Base-by-base conservation (phyloP, 768 basidiomycete genomes). In the Austroboletus festivus region DNA sequence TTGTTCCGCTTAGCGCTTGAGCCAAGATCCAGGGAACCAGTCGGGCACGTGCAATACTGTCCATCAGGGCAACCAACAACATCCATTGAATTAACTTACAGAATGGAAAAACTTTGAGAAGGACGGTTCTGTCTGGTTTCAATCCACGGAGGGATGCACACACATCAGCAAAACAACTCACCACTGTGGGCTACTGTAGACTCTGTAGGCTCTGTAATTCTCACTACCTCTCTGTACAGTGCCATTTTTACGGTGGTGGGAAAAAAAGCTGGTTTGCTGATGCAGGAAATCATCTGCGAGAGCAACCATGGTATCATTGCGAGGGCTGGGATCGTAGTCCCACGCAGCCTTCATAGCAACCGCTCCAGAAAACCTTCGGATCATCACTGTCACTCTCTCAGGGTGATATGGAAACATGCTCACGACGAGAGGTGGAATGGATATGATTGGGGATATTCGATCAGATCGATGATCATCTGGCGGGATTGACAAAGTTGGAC, bases 1-100 rank as follows among this genome's bases (percentile, higher is more conserved):
- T 8, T 5, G 0, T 38, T 12, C 41, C 23, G 54, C 51, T 19
- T 26, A 20, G 15, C 22, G 38, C 8, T 53, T 55, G 39, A 53
- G 15, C 20, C 33, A 42, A 4, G 47, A 45, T 11, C 54, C 54
- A n/a, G 47, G 53, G 7, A 48, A 42, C 51, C 54, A 55, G 19
- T 50, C 42, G 12, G 54, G 53, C 12, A 52, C 15, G 18, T 48
- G 31, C 2, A 54, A 37, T 15, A 55, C 54, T 55, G 16, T 16
- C n/a, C 31, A 11, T 34, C 4, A 34, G 12, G 9, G 16, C 33
- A 12, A n/a, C 12, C 12, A 15, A 34, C 16, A 13, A 10, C 33
- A 34, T 5, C 16, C 33, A 5, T 34, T 34, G 33, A n/a, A 34
- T 11, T 5, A 10, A 34, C 33, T 34, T 13, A 34, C 33, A 34